Evolutionary conservation across 2,329 filamentous ascomycete species (phyloP), one percentile per base, ranked within the genome.

Genomic region (Monilinia polystroma): DNA sequence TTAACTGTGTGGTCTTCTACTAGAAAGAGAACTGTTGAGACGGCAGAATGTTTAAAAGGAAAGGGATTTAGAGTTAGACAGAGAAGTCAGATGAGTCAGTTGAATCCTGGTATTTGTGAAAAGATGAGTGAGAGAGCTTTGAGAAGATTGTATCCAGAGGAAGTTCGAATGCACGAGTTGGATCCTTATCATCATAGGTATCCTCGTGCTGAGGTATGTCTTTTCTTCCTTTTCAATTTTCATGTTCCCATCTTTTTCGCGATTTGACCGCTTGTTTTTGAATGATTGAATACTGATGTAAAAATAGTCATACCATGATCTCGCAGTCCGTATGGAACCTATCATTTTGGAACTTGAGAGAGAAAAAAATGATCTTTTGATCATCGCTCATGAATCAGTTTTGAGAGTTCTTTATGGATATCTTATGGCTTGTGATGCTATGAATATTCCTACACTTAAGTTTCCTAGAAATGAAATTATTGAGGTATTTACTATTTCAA

Each of bases 151-250:
- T 97, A 94, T 75, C 92, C 94, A 0, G 91, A 97, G 4, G 95
- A 99, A 78, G 91, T 97, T 8, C 85, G 88, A 71, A 97, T 97
- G 80, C 95, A 99, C 78, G 91, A 97, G 72, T 82, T 90, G 62
- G 95, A 99, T 77, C 95, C 95, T 0, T 99, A 99, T 75, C 95
- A 99, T 75, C 95, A 99, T 78, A 87, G 95, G 51, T 99, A 97
- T 76, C 95, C 95, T 10, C 86, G 95, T 69, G 94, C 94, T 68
- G 95, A 99, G 83, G 93, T 93, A 81, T 75, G 80, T 68, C 51
- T 10, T 8, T 23, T 41, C 16, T 29, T 26, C 16, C 6, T 16
- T 8, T 18, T 7, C 12, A 11, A 23, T 29, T 1, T 26, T 29
- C n/a, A 2, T 10, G 14, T 32, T 38, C 1, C n/a, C 14, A 35